A percentile compares a stretch with the other conserved stretches of the same genome.
Conservation (phyloP, 2,329 filamentous ascomycete species). For the Raffaelea deltoideospora region DNA sequence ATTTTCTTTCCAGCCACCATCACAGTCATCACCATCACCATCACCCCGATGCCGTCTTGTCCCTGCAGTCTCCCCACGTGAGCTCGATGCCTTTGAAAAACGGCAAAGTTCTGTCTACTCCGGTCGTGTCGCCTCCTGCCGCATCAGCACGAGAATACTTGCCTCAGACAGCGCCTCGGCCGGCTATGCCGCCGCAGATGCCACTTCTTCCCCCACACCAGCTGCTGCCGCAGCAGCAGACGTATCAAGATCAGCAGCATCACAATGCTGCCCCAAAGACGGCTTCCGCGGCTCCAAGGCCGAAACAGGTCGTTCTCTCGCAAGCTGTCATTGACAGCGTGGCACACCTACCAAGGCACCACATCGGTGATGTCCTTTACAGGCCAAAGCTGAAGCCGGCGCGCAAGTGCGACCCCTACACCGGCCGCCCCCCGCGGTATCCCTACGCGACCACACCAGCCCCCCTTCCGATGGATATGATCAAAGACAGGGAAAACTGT, state of each 20-base stretch:
- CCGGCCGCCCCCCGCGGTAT: conserved; percentile 19
- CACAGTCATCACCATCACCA: conserved; percentile 51
- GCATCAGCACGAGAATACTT: too few relatives aligned
- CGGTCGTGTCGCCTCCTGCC: conserved; percentile 29
- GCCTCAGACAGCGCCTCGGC: too few relatives aligned
- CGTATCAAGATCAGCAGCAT: conserved; percentile 11
- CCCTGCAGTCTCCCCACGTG: too few relatives aligned
- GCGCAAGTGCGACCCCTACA: conserved; percentile 37
- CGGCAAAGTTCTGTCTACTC: conserved; percentile 29
- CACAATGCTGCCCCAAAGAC: not conserved
- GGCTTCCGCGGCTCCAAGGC: conserved; percentile 21
- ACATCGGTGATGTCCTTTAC: conserved; percentile 78
- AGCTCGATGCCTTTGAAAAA: too few relatives aligned
- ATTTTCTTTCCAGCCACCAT: conserved; percentile 11
- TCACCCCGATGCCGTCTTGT: conserved; percentile 28
- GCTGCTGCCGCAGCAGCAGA: conserved; percentile 13
- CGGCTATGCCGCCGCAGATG: too few relatives aligned
- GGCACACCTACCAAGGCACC: conserved; percentile 53
- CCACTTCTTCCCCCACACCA: too few relatives aligned
- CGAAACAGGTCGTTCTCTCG: conserved; percentile 52
- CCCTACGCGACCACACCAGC: conserved; percentile 39
- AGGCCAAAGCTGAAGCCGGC: conserved; percentile 46
- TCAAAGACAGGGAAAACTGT: conserved; percentile 68
- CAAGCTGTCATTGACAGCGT: conserved; percentile 59
- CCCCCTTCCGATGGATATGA: conserved; percentile 59